These are phyloP conservation scores for Gymnopilus dilepis DNA, from an alignment of 768 basidiomycete species.

Conservation along the genomic window DNA sequence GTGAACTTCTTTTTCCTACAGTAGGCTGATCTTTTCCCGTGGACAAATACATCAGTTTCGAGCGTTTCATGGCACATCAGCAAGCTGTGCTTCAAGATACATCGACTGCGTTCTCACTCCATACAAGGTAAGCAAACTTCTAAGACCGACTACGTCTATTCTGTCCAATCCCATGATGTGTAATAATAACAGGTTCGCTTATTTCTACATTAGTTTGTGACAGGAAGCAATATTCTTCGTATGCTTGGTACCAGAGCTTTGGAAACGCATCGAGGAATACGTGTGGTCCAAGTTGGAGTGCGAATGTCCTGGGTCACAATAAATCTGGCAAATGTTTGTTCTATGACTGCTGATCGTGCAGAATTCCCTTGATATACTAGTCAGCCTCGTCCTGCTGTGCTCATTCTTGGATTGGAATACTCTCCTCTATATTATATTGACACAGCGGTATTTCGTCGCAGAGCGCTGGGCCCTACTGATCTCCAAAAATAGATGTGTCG, in stretches of 20 bases:
- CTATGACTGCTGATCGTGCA: too few species aligned
- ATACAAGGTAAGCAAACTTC: background rate
- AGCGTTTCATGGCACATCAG: background rate
- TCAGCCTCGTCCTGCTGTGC: too few species aligned
- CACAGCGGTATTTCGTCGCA: too few species aligned
- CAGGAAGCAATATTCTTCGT: too few species aligned
- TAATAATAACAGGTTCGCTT: conserved; percentile 1
- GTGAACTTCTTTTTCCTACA: background rate
- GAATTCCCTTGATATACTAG: too few species aligned
- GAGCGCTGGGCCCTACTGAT: background rate
- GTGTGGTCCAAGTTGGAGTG: background rate
- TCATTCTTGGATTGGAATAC: too few species aligned
- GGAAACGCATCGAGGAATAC: background rate
- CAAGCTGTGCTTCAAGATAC: background rate
- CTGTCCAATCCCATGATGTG: background rate
- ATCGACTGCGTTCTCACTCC: background rate
- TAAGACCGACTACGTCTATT: background rate
- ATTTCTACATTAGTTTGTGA: background rate
- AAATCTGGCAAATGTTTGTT: too few species aligned
- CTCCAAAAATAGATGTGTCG: too few species aligned
- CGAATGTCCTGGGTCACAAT: background rate
- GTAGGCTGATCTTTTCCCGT: background rate
- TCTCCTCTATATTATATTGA: too few species aligned
- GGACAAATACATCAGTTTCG: background rate
- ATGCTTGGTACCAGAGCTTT: background rate